Evolutionary conservation across 805 yeast species (phyloP), one percentile per base, ranked within the genome.

Genomic region (Pichia cephalocereana): DNA sequence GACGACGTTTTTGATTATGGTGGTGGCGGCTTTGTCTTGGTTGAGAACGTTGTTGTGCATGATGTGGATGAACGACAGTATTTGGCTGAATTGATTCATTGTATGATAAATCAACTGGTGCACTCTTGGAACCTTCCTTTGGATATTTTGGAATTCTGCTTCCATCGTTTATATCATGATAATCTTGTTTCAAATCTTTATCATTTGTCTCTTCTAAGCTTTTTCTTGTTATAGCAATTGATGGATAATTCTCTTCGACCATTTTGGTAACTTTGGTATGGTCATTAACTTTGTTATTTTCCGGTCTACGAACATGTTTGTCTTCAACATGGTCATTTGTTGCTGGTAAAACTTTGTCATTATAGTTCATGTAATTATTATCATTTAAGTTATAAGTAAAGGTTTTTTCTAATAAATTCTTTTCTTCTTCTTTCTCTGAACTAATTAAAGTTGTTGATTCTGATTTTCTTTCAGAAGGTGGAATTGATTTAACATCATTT

Each of bases 1-100:
- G 74, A 46, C 64, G 67, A 48, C 70, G 65, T 40, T 55, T 57
- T 69, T 69, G 59, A 28, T 54, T 59, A 36, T 44, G 62, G 27
- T 47, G 59, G n/a, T 46, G 58, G 18, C 43, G 51, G n/a, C 51
- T 57, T 17, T 44, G 60, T 27, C 46, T 56, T 14, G 43, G 55
- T 14, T 36, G 46, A 15, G 50, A 57, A 12, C 42, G 51, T 6
- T 34, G 47, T 8, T 46, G 46, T 17, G 44, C 47, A 15, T 45
- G 46, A 42, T 55, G 46, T 41, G 54, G 54, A 26, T 44, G 55
- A 30, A 44, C 18, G 31, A 30, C 12, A 15, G 43, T 31, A 19
- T 41, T 31, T 17, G 38, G 26, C 23, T 39, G 45, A 9, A n/a
- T 17, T 48, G 43, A 41, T n/a, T 41, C 49, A 31, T n/a, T 17